Conservation (phyloP, 2,329 filamentous ascomycete genomes). For the Biscogniauxia mediterranea region DNA sequence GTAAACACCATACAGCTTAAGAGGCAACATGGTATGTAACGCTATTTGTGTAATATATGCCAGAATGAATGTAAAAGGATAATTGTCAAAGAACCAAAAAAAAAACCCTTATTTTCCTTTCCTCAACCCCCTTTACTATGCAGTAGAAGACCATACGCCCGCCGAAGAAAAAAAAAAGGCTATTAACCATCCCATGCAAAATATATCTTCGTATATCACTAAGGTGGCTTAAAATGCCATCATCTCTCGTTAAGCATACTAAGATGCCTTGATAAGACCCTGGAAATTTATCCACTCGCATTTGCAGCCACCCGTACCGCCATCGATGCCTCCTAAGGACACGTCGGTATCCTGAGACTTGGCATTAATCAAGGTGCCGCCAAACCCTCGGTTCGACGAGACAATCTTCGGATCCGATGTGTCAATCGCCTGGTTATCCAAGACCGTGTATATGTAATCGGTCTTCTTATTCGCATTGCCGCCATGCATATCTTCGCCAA, state of each 20-base stretch:
- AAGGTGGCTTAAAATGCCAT: neutral
- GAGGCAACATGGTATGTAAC: neutral
- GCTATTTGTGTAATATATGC: neutral
- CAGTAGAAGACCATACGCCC: neutral
- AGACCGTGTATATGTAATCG: slow-evolving; percentile 52
- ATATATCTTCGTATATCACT: neutral
- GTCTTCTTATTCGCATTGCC: slow-evolving; percentile 53
- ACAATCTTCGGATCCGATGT: slow-evolving; percentile 44
- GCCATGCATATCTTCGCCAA: slow-evolving; percentile 62
- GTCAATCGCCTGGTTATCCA: slow-evolving; percentile 45
- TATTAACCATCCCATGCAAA: neutral
- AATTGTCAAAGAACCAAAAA: neutral
- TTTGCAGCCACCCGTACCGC: slow-evolving; percentile 60
- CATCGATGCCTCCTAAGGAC: slow-evolving; percentile 59
- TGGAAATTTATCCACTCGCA: slow-evolving; percentile 60
- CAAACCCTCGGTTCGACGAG: slow-evolving; percentile 48
- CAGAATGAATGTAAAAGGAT: neutral
- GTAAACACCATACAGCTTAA: neutral
- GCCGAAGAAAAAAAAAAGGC: neutral
- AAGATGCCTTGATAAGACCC: neutral
- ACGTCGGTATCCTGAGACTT: slow-evolving; percentile 40
- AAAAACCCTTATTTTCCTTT: neutral
- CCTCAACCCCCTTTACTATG: neutral
- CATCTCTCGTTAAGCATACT: neutral
- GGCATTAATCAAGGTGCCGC: slow-evolving; percentile 54